phyloP scores from a whole-genome alignment of 345 rosid genomes.

The Populus alba region DNA sequence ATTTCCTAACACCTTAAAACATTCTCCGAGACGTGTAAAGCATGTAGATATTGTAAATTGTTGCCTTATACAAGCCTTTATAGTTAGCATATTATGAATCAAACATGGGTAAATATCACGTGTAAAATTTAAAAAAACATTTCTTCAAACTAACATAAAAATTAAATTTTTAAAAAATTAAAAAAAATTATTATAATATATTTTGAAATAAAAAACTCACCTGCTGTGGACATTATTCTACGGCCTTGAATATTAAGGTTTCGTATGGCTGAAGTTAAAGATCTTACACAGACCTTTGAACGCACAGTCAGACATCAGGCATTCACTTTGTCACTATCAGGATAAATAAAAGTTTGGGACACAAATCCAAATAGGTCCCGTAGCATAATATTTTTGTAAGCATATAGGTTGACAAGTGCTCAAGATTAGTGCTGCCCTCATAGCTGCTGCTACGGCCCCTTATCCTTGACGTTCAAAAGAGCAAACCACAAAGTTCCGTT shows the following conservation, averaged over 20 bases:
- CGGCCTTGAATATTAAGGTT: slow-evolving; percentile 6
- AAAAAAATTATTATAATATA: no score
- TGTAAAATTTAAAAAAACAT: no score
- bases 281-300: slow-evolving; percentile 4
- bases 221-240: background rate
- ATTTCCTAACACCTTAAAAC: no score
- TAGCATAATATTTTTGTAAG: background rate
- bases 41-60: background rate
- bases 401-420: background rate
- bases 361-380: slow-evolving; percentile 10
- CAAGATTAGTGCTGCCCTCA: background rate
- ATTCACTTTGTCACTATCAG: slow-evolving; percentile 1
- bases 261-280: slow-evolving; percentile 21
- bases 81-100: background rate
- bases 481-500: background rate
- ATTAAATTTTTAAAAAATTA: no score
- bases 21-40: no score
- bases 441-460: background rate
- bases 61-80: background rate
- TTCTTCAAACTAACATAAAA: no score
- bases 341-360: background rate
- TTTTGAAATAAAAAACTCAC: no score
- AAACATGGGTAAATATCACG: background rate
- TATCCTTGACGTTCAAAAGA: background rate
- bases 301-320: background rate